These are phyloP conservation scores for Urtica urens DNA, from an alignment of 306 rosid species.

Conservation along the genomic window DNA sequence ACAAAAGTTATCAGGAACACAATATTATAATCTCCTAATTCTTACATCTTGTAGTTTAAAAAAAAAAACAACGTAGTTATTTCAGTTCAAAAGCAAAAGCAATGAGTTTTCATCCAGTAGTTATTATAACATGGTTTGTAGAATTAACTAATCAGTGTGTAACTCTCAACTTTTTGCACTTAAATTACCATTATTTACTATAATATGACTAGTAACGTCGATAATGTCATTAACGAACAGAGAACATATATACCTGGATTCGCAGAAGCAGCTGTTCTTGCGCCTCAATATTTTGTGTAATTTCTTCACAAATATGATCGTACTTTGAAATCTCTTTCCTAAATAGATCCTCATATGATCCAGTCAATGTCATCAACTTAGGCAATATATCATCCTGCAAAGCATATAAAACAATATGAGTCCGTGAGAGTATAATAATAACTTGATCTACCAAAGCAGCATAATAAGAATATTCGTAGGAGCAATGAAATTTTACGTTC, in stretches of 20 bases:
- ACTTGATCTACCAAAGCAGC: conserved; percentile 8
- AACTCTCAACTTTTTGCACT: too few species aligned
- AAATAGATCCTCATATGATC: conserved; percentile 95
- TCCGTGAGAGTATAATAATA: conserved; percentile 17
- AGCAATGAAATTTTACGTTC: background rate
- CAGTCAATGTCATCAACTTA: conserved; percentile 95
- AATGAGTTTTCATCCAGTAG: too few species aligned
- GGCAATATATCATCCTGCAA: conserved; percentile 96
- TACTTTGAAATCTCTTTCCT: conserved; percentile 87
- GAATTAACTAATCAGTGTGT: too few species aligned
- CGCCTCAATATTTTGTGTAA: conserved; percentile 83
- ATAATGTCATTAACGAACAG: too few species aligned
- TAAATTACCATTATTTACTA: too few species aligned
- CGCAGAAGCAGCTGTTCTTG: conserved; percentile 87
- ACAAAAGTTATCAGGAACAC: conserved; percentile 8
- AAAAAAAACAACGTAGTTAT: too few species aligned
- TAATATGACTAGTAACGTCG: too few species aligned
- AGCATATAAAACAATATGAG: conserved; percentile 13
- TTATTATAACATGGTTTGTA: too few species aligned
- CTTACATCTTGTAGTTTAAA: too few species aligned
- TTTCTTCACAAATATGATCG: conserved; percentile 78
- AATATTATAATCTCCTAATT: background rate
- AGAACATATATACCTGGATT: conserved; percentile 67
- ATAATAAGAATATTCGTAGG: conserved; percentile 8
- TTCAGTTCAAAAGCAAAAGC: too few species aligned